Base-by-base conservation (phyloP, 257 asterid genomes). In the Lycium barbarum region DNA sequence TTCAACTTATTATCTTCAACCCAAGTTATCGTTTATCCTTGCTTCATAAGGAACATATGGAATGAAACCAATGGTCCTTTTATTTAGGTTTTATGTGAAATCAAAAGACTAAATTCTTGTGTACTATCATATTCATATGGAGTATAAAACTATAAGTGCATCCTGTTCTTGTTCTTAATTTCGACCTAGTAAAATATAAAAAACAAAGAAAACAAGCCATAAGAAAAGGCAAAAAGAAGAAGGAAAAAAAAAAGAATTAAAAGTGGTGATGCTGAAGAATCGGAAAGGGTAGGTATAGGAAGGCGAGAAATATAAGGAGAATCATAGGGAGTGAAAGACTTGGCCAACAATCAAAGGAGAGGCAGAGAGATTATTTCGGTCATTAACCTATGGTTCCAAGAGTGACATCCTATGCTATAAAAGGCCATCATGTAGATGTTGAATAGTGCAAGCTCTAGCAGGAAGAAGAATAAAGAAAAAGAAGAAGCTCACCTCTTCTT, bases 401-500 rank as follows among this genome's bases (percentile, higher is more conserved):
- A 68, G 14, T 49, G 57, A 73, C 47, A 5, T 6, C 53, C 18
- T 2, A n/a, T 47, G 0, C 12, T 73, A 73, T 73, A 73, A 73
- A 73, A 73, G 18, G 59, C 20, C 1, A 0, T 47, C 40, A 47
- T 45, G 40, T 38, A 73, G 11, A 73, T 73, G 80, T 17, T 47
- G 0, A 73, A 73, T 73, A 20, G 2, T 73, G 59, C 80, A 73
- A 73, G 80, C 80, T 73, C 80, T 47, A 73, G 80, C 80, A 73
- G 59, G 80, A 73, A 73, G 80, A 73, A 73, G 80, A 73, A 68
- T 17, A 40, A 40, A 40, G 6, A 40, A 40, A 6, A 36, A 68
- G 51, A 68, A 68, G 53, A 73, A 47, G 59, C 5, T 73, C n/a
- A 45, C 80, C 80, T 73, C 80, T 73, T 73, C 80, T 73, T 73